Conservation (phyloP, 352 stramenopile genomes). For the Globisporangium irregulare region DNA sequence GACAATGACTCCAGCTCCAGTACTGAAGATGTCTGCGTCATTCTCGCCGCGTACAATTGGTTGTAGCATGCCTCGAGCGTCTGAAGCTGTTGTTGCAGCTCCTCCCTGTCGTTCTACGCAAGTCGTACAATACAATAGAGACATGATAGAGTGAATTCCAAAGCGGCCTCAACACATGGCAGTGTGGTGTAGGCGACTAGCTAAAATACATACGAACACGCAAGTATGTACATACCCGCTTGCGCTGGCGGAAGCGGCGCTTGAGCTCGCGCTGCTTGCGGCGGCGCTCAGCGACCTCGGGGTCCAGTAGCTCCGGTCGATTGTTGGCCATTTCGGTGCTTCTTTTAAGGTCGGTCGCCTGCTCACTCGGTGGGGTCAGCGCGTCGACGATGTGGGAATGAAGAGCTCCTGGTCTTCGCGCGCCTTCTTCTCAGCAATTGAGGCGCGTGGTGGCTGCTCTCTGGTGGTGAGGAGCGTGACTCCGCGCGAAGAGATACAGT, state of each 20-base stretch:
- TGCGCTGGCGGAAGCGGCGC: conserved; percentile 16
- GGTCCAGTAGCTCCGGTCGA: background rate
- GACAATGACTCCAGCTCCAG: background rate
- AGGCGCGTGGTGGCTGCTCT: no score
- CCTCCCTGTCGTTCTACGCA: conserved; percentile 7
- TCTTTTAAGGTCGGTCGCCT: no score
- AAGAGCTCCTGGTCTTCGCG: background rate
- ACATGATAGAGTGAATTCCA: background rate
- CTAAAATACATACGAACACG: background rate
- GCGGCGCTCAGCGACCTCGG: conserved; percentile 9
- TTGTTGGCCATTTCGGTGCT: background rate
- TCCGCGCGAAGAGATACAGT: background rate
- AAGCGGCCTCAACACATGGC: no score
- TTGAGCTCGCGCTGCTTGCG: conserved; percentile 19
- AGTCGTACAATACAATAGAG: background rate
- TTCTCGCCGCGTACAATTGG: conserved; percentile 4
- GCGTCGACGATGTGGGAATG: background rate
- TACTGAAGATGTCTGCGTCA: background rate
- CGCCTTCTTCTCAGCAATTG: background rate
- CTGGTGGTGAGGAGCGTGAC: no score
- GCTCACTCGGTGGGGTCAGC: background rate
- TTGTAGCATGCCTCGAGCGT: conserved; percentile 11
- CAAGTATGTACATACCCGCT: conserved; percentile 9
- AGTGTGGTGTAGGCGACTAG: background rate
- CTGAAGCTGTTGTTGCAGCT: conserved; percentile 8